Conservation (phyloP, 2,329 filamentous ascomycete genomes). For the Curvularia lunata region DNA sequence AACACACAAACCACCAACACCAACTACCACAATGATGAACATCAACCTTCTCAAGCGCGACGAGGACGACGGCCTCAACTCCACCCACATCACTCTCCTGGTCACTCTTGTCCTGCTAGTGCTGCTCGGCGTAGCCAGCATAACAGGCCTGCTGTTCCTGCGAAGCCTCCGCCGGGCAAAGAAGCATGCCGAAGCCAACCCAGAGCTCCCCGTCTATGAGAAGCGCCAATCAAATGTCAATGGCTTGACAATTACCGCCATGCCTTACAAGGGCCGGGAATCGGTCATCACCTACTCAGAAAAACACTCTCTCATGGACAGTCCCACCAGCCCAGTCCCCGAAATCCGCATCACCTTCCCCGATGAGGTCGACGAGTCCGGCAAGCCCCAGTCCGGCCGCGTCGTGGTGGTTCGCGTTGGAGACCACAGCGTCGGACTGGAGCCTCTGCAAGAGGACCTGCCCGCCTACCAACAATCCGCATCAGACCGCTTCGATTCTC, state of each 20-base stretch:
- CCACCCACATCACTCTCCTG: conserved; percentile 74
- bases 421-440: conserved; percentile 85
- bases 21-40: conserved; percentile 47
- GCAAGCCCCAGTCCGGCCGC: conserved; percentile 80
- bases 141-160: conserved; percentile 73
- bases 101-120: conserved; percentile 80
- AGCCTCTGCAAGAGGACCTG: conserved; percentile 79
- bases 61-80: conserved; percentile 58
- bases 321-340: conserved; percentile 80
- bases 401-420: conserved; percentile 92
- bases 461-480: conserved; percentile 88
- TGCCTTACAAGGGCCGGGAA: conserved; percentile 62
- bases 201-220: conserved; percentile 71
- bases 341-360: conserved; percentile 99
- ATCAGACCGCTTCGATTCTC: conserved; percentile 82
- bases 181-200: conserved; percentile 56
- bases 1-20: conserved; percentile 15
- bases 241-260: conserved; percentile 61
- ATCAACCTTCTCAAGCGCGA: conserved; percentile 59
- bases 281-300: conserved; percentile 78
- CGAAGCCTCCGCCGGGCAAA: conserved; percentile 66
- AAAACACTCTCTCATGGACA: conserved; percentile 78
- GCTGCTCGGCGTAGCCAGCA: conserved; percentile 72
- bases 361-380: conserved; percentile 85
- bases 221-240: conserved; percentile 60